phyloP scores from a whole-genome alignment of 495 filamentous ascomycete species.

The Letharia lupina region DNA sequence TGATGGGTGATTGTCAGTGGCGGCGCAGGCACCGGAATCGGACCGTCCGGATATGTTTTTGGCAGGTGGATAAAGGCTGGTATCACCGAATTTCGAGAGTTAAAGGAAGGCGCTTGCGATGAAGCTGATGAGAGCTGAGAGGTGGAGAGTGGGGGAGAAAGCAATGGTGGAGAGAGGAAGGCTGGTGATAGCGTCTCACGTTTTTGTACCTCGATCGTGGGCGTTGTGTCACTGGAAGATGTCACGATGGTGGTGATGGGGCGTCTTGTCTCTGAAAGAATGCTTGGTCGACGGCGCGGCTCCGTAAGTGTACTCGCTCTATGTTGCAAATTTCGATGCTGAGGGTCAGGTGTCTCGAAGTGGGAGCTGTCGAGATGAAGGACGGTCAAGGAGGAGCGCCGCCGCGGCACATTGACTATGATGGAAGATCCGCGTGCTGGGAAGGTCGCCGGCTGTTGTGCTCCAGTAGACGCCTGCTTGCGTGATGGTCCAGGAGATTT shows the following conservation, averaged over 20 bases:
- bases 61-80: constrained; percentile 13
- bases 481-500: background rate
- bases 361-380: constrained; percentile 20
- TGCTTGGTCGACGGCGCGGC: constrained; percentile 15
- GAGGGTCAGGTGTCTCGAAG: constrained; percentile 15
- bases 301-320: constrained; percentile 14
- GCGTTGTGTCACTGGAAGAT: constrained; percentile 6
- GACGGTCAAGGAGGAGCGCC: constrained; percentile 21
- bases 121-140: constrained; percentile 9
- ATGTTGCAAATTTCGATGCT: constrained; percentile 9
- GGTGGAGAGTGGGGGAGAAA: constrained; percentile 7
- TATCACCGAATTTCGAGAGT: constrained; percentile 9
- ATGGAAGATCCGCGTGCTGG: background rate
- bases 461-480: background rate
- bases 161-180: constrained; percentile 15
- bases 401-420: constrained; percentile 15
- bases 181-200: constrained; percentile 11
- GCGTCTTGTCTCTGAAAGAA: constrained; percentile 13
- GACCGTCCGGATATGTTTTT: constrained; percentile 16
- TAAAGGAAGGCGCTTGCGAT: constrained; percentile 6
- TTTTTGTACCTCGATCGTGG: background rate
- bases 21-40: constrained; percentile 22
- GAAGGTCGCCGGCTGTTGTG: constrained; percentile 4
- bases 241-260: constrained; percentile 5
- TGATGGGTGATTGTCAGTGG: constrained; percentile 37